Percentiles rank a stretch among this genome's conserved stretches.
phyloP scores from a whole-genome alignment of 305 asterid species.

The Fraxinus sp. region DNA sequence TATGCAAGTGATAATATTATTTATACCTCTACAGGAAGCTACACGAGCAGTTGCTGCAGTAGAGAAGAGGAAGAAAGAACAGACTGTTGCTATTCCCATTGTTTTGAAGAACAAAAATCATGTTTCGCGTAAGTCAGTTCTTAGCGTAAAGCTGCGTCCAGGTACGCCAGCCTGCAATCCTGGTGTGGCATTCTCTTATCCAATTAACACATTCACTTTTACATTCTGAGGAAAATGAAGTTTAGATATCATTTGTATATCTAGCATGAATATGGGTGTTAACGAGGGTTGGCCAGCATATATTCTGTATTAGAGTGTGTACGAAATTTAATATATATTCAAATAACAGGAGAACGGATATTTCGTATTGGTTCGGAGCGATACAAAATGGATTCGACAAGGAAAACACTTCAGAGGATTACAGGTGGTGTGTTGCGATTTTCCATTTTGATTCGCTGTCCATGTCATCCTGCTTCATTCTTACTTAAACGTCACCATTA shows the following conservation, averaged over 20 bases:
- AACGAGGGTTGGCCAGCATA: slow-evolving; percentile 21
- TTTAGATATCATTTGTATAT: slow-evolving; percentile 10
- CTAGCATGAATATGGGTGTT: not conserved
- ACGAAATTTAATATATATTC: slow-evolving; percentile 24
- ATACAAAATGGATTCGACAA: slow-evolving; percentile 85
- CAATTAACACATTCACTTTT: slow-evolving; percentile 23
- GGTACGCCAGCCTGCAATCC: slow-evolving; percentile 73
- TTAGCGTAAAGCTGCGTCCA: slow-evolving; percentile 69
- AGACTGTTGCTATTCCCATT: slow-evolving; percentile 40
- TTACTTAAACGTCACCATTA: not conserved
- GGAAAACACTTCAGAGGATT: slow-evolving; percentile 83
- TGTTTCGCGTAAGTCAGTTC: slow-evolving; percentile 83
- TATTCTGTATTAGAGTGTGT: slow-evolving; percentile 21
- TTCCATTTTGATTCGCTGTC: slow-evolving; percentile 19
- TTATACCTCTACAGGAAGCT: slow-evolving; percentile 60
- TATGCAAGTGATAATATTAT: slow-evolving; percentile 15
- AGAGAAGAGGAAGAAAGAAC: slow-evolving; percentile 61
- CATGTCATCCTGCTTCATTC: slow-evolving; percentile 18
- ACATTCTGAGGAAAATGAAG: slow-evolving; percentile 16
- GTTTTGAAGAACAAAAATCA: slow-evolving; percentile 55
- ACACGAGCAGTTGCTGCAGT: slow-evolving; percentile 78
- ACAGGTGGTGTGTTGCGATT: slow-evolving; percentile 54
- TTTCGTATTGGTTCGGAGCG: slow-evolving; percentile 91
- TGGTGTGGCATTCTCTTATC: slow-evolving; percentile 58
- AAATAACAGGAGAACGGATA: slow-evolving; percentile 75